Conservation (phyloP, 2,329 filamentous ascomycete species). For the Ampelomyces quisqualis region DNA sequence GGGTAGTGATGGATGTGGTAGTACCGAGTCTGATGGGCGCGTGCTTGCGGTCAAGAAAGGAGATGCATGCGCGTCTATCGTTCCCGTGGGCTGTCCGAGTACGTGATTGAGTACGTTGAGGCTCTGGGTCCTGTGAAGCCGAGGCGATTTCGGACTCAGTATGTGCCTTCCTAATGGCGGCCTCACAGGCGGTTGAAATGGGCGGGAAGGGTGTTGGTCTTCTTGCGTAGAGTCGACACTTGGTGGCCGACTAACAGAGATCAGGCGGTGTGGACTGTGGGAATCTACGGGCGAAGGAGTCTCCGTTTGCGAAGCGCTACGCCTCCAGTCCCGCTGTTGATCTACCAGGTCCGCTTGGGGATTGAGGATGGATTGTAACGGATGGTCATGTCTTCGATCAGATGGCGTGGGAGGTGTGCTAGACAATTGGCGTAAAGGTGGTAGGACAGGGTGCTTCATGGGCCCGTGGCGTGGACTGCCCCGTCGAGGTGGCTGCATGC, state of each 20-base stretch:
- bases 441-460: slow-evolving; percentile 26
- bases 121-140: slow-evolving; percentile 53
- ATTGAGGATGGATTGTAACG: slow-evolving; percentile 50
- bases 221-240: slow-evolving; percentile 38
- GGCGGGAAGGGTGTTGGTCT: slow-evolving; percentile 24
- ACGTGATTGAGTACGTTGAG: slow-evolving; percentile 47
- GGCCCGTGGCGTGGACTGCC: slow-evolving; percentile 22
- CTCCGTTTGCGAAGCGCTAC: slow-evolving; percentile 49
- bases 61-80: slow-evolving; percentile 52
- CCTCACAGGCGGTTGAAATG: slow-evolving; percentile 29
- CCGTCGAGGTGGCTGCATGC: slow-evolving; percentile 31
- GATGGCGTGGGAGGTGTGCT: slow-evolving; percentile 39
- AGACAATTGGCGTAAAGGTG: slow-evolving; percentile 39
- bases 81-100: slow-evolving; percentile 48
- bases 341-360: slow-evolving; percentile 42
- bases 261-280: slow-evolving; percentile 37
- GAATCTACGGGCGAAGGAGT: slow-evolving; percentile 44
- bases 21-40: slow-evolving; percentile 47
- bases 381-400: slow-evolving; percentile 34
- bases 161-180: slow-evolving; percentile 50
- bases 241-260: slow-evolving; percentile 39
- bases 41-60: slow-evolving; percentile 50
- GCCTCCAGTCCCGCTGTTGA: slow-evolving; percentile 37
- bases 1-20: slow-evolving; percentile 51
- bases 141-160: slow-evolving; percentile 61